Base-by-base conservation (phyloP, 768 basidiomycete genomes). In the Lyophyllum semitale region DNA sequence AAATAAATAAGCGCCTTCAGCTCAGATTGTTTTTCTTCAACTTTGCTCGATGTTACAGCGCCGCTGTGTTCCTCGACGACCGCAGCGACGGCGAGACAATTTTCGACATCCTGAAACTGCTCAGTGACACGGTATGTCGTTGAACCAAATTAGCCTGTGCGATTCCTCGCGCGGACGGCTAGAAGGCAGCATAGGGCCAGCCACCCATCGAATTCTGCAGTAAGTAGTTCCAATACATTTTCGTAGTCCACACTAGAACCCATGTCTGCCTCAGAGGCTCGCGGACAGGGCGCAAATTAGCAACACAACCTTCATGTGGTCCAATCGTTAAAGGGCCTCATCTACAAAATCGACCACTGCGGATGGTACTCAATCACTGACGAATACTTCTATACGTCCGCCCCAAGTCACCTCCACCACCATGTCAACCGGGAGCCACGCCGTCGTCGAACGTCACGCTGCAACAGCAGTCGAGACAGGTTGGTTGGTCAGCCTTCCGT, bases 331-430 rank as follows among this genome's bases (percentile, higher is more conserved):
- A 76, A 80, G 58, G 90, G 87, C 1, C 80, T 84, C 60, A 89
- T 96, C 45, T 95, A 94, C 72, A 94, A 93, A 66, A 88, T 85
- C 33, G 76, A 78, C 1, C 94, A 97, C 70, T 77, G 81, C 13
- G 94, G 94, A 38, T 95, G 93, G 88, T 96, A 97, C 66, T 92
- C 92, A 46, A 78, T 95, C 41, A 90, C 91, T 2, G 95, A 97
- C 70, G 94, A 96, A 71, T 90, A n/a, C n/a, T n/a, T n/a, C n/a
- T n/a, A n/a, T n/a, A n/a, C n/a, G 87, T 74, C 80, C 20, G 64
- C n/a, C 73, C 0, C 89, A 92, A 66, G 76, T 91, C 18, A 68
- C n/a, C n/a, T n/a, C 61, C 60, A 20, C 48, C 37, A 58, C 53
- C 54, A 67, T 87, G 17, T 81, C 93, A 3, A 78, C 78, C 4